Conservation (phyloP, 1,284 basidiomycete genomes). For the Irpex sp. region DNA sequence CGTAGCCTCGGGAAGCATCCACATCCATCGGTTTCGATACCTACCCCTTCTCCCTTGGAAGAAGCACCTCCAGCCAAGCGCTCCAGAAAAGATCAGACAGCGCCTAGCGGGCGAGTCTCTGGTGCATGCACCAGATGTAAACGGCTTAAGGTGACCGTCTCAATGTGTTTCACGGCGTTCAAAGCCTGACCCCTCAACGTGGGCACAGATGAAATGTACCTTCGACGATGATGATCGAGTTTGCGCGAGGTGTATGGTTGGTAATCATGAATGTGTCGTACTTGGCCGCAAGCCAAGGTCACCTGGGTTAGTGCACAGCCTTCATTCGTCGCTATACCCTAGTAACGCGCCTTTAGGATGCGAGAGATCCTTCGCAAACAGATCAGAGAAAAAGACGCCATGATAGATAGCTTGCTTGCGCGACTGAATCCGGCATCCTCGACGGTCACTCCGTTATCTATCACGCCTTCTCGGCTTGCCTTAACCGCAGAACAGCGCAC, state of each 20-base stretch:
- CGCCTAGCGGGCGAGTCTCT: not conserved
- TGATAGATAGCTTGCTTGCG: constrained; percentile 28
- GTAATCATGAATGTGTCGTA: constrained; percentile 30
- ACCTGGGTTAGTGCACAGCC: constrained; percentile 24
- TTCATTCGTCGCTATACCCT: too few relatives aligned
- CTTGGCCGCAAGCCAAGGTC: constrained; percentile 33
- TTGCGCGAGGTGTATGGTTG: constrained; percentile 27
- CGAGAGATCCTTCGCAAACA: constrained; percentile 29
- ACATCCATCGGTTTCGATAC: not conserved
- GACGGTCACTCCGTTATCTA: constrained; percentile 26
- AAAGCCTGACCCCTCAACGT: not conserved
- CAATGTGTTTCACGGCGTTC: not conserved
- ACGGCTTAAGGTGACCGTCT: constrained; percentile 25
- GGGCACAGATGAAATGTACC: constrained; percentile 30
- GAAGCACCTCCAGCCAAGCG: constrained; percentile 5
- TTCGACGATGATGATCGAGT: constrained; percentile 22
- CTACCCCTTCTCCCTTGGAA: not conserved
- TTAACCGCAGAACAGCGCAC: constrained; percentile 24
- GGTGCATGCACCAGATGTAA: constrained; percentile 32
- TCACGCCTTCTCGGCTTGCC: constrained; percentile 24
- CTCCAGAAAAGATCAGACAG: constrained; percentile 5
- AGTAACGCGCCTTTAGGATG: constrained; percentile 16
- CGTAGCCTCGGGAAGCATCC: not conserved
- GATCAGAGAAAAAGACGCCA: constrained; percentile 32
- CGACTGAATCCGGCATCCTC: constrained; percentile 26